Evolutionary conservation across 2,329 filamentous ascomycete genomes (phyloP), one percentile per base, ranked within the genome.

Genomic region (Hypoxylon sp.): DNA sequence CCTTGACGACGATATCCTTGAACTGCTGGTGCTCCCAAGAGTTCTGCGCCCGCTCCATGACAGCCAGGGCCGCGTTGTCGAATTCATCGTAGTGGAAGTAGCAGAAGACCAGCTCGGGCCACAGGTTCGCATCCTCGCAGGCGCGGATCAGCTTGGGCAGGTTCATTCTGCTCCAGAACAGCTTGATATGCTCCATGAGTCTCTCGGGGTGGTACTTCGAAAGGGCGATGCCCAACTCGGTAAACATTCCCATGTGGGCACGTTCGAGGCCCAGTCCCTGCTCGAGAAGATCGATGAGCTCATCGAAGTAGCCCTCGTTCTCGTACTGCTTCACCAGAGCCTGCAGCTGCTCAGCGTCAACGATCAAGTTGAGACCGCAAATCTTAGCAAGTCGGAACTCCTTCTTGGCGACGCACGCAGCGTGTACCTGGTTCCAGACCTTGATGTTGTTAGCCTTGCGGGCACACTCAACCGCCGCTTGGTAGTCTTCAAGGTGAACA

Each of bases 1-100:
- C 94, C 85, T 99, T 99, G 78, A 97, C 88, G 55, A 97, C 84
- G 48, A 96, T 98, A 73, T 99, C 96, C 83, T 99, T 99, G 88
- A 99, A 99, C 45, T 96, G 95, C 75, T 97, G 92, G 79, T 99
- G 95, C 76, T 99, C 96, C 95, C 95, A 99, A 1, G 95, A 93
- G 81, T 98, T 96, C 66, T 96, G 89, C 10, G 95, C 91, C 67
- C 92, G 91, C 81, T 99, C 95, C 86, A 99, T 99, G 81, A 99
- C 97, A 15, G 95, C 92, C 51, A 99, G 84, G 43, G 93, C 92
- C 40, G 95, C 95, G 72, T 99, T 98, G 77, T 99, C 96, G 77
- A 90, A 97, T 74, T 99, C 96, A 66, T 99, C 96, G 71, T 97
- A 98, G 78, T 99, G 95, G 74, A 91, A 92, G 82, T 98, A 98